Percentiles rank a stretch among this genome's conserved stretches.
Evolutionary conservation across 495 filamentous ascomycete species (phyloP).

Genomic region (Hypoxylon perforatum): DNA sequence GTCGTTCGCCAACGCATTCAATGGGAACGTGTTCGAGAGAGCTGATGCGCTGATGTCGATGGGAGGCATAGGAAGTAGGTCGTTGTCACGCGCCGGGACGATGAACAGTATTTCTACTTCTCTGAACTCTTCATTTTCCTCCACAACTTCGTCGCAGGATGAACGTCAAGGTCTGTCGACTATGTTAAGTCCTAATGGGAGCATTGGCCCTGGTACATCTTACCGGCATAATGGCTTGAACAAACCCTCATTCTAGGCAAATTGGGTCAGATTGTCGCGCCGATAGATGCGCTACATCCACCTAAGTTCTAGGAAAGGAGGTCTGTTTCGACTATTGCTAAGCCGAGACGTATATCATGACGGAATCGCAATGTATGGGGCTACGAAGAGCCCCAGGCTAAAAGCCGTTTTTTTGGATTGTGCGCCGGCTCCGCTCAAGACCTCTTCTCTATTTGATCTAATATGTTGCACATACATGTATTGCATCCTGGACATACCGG

Average conservation of each 20-base stretch:
- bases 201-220: constrained; percentile 10
- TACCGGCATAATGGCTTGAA: constrained; percentile 46
- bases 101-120: constrained; percentile 56
- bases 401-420: background rate
- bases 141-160: constrained; percentile 43
- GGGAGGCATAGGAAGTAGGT: constrained; percentile 58
- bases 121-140: constrained; percentile 56
- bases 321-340: background rate
- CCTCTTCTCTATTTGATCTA: constrained; percentile 5
- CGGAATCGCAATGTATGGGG: background rate
- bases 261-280: constrained; percentile 27
- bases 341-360: background rate
- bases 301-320: background rate
- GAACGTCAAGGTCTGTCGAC: constrained; percentile 48
- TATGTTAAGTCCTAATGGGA: constrained; percentile 53
- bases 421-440: constrained; percentile 6
- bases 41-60: constrained; percentile 76
- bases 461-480: constrained; percentile 29
- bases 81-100: constrained; percentile 56
- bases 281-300: constrained; percentile 4
- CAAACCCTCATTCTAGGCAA: constrained; percentile 47
- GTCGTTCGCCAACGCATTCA: constrained; percentile 71
- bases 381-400: background rate
- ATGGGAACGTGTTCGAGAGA: constrained; percentile 77
- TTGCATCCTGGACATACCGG: constrained; percentile 9